phyloP scores from a whole-genome alignment of 192 early-diverging fungal species.

The Backusella liffmaniae region DNA sequence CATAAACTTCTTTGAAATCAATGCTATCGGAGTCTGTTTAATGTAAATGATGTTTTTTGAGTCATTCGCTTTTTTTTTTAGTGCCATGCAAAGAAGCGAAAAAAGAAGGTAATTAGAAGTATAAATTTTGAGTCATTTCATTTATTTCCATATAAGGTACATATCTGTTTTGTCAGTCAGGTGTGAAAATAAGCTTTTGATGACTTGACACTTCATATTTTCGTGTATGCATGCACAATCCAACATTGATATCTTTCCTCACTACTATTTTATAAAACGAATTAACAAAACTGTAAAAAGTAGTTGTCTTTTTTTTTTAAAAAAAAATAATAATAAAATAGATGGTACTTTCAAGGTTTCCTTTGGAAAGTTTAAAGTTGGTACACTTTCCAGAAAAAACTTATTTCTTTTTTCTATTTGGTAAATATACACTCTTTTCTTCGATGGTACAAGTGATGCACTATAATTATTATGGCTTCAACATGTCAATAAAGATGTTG shows the following conservation, averaged over 20 bases:
- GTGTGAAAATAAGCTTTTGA: not conserved
- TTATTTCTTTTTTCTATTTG: not conserved
- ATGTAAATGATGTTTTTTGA: not conserved
- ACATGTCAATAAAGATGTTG: not conserved
- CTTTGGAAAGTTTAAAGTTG: not conserved
- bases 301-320: not conserved
- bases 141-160: not conserved
- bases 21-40: not conserved
- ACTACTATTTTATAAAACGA: not conserved
- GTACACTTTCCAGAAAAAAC: not conserved
- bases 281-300: no score
- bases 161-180: not conserved
- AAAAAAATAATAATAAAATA: not conserved
- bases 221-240: no score
- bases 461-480: not conserved
- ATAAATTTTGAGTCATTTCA: not conserved
- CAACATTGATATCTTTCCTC: not conserved
- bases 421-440: not conserved
- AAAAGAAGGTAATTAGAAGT: not conserved
- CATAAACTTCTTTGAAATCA: not conserved
- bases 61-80: not conserved
- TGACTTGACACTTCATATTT: not conserved
- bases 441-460: not conserved
- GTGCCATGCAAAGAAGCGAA: not conserved
- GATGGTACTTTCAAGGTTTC: not conserved